These are phyloP conservation scores for Quercus wislizeni DNA, from an alignment of 306 rosid species.

Conservation along the genomic window DNA sequence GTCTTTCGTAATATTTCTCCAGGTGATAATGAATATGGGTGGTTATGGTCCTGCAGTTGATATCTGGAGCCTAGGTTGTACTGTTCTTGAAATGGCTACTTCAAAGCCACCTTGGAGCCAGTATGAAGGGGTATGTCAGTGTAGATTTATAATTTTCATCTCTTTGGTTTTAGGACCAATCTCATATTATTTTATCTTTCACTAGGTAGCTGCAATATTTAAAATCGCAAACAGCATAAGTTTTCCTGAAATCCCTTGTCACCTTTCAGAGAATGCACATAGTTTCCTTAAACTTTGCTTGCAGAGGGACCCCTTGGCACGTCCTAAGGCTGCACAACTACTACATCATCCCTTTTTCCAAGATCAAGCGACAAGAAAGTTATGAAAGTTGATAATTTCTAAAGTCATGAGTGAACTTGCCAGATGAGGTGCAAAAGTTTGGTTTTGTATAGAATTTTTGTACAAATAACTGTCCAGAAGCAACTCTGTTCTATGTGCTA, in stretches of 20 bases:
- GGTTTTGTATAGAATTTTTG: too few species aligned
- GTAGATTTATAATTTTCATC: neutral
- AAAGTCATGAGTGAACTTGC: too few species aligned
- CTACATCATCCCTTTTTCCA: constrained; percentile 2
- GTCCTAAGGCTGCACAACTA: neutral
- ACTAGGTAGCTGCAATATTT: neutral
- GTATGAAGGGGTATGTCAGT: constrained; percentile 52
- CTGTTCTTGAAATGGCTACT: constrained; percentile 92
- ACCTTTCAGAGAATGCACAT: neutral
- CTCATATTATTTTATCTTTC: neutral
- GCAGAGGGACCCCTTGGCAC: neutral
- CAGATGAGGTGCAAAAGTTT: too few species aligned
- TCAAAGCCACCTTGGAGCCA: constrained; percentile 95
- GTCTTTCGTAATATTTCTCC: constrained; percentile 8
- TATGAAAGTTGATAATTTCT: too few species aligned
- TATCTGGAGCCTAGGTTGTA: constrained; percentile 96
- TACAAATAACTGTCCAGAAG: too few species aligned
- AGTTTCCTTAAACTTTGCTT: neutral
- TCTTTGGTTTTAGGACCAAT: neutral
- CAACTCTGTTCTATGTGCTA: too few species aligned
- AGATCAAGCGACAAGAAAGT: neutral
- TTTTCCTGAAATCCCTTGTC: neutral
- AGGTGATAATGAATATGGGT: constrained; percentile 90
- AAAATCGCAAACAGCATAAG: neutral
- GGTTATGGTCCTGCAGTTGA: constrained; percentile 89